Evolutionary conservation across 495 filamentous ascomycete genomes (phyloP).

Genomic region (Penicillium fimorum): DNA sequence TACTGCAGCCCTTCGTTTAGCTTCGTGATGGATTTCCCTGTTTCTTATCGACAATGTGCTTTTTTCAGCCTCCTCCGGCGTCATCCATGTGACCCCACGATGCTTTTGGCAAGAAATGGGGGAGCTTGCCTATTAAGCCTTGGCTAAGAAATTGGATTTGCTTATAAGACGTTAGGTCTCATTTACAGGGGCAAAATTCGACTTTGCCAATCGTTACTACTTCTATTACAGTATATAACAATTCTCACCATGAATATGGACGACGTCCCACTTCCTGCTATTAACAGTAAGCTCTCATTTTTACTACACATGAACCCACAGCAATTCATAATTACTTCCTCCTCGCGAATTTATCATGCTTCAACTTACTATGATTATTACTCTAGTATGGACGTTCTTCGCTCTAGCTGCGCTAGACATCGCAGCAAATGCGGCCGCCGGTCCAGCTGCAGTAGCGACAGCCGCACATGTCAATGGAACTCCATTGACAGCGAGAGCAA

Average conservation of each 20-base stretch:
- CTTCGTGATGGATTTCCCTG: neutral
- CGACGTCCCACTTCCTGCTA: slow-evolving; percentile 1
- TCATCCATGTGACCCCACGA: neutral
- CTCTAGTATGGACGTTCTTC: slow-evolving; percentile 19
- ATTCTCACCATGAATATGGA: slow-evolving; percentile 8
- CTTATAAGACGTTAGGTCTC: neutral
- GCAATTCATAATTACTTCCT: neutral
- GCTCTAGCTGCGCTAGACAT: slow-evolving; percentile 19
- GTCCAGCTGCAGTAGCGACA: slow-evolving; percentile 20
- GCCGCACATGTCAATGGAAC: slow-evolving; percentile 18
- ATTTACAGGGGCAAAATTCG: neutral
- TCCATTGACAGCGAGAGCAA: slow-evolving; percentile 12
- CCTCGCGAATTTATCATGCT: neutral
- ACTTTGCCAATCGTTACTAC: neutral
- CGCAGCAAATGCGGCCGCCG: slow-evolving; percentile 19
- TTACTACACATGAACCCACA: too few relatives aligned
- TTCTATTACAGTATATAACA: neutral
- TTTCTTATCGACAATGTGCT: neutral
- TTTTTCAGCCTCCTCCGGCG: slow-evolving; percentile 1
- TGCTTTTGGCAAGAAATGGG: neutral
- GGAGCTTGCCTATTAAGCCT: neutral
- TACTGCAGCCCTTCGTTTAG: slow-evolving; percentile 6
- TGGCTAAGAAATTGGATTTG: neutral
- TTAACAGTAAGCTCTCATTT: slow-evolving; percentile 9
- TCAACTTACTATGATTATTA: neutral